Evolutionary conservation across 805 yeast species (phyloP).

Genomic region (Cyberlindnera amylophila): DNA sequence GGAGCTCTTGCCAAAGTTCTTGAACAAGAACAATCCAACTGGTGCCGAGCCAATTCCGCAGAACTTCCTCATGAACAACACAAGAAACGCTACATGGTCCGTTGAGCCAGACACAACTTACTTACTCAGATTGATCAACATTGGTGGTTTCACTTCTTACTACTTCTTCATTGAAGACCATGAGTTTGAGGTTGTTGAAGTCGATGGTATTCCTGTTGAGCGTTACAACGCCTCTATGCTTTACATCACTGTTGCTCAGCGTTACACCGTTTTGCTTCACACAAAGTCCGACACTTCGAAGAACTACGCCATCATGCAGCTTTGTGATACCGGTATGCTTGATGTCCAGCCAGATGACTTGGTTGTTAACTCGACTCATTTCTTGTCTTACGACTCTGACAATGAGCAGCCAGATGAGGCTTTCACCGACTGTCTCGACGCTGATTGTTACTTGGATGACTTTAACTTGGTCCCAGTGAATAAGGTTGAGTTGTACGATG

Average conservation of each 20-base stretch:
- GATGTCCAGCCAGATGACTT: slow-evolving; percentile 68
- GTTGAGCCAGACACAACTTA: slow-evolving; percentile 87
- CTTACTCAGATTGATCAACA: slow-evolving; percentile 71
- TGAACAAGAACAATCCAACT: slow-evolving; percentile 81
- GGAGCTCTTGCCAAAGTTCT: slow-evolving; percentile 49
- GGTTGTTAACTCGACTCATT: slow-evolving; percentile 69
- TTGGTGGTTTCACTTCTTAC: slow-evolving; percentile 91
- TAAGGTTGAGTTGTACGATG: slow-evolving; percentile 51
- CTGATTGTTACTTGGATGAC: slow-evolving; percentile 65
- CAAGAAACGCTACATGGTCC: slow-evolving; percentile 68
- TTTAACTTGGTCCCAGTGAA: slow-evolving; percentile 65
- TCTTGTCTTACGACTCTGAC: slow-evolving; percentile 52
- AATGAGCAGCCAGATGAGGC: slow-evolving; percentile 38
- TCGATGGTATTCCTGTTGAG: slow-evolving; percentile 87
- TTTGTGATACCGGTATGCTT: slow-evolving; percentile 78
- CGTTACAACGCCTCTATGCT: slow-evolving; percentile 64
- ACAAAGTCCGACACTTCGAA: slow-evolving; percentile 61
- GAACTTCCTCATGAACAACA: slow-evolving; percentile 72
- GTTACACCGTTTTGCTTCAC: slow-evolving; percentile 74
- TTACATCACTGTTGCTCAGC: slow-evolving; percentile 87
- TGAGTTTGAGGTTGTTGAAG: slow-evolving; percentile 78
- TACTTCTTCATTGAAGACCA: slow-evolving; percentile 88
- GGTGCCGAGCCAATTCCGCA: slow-evolving; percentile 99
- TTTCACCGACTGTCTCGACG: slow-evolving; percentile 44
- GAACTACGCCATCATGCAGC: slow-evolving; percentile 81